Percentiles rank a stretch among this genome's conserved stretches.
These are phyloP conservation scores for Arctostaphylos glauca DNA, from an alignment of 148 eudicot species.

Conservation along the genomic window DNA sequence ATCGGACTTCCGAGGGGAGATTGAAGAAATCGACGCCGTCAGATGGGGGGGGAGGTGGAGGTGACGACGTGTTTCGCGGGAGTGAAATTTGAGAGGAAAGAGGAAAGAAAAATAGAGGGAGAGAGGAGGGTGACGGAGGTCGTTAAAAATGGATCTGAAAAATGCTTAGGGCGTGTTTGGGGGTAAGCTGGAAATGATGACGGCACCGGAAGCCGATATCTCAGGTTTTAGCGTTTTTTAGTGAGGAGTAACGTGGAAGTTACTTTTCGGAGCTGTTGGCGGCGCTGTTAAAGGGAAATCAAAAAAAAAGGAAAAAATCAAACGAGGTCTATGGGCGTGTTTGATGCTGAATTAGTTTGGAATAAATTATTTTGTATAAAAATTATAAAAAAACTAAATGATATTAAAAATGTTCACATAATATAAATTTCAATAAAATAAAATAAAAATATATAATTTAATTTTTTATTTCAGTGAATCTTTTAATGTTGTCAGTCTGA, in stretches of 20 bases:
- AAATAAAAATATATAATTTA: too few relatives aligned
- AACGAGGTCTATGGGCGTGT: too few relatives aligned
- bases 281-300: background rate
- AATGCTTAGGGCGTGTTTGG: background rate
- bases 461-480: too few relatives aligned
- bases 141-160: too few relatives aligned
- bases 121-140: background rate
- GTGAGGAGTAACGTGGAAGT: background rate
- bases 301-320: background rate
- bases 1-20: background rate
- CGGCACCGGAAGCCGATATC: background rate
- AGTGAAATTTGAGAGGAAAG: background rate
- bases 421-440: too few relatives aligned
- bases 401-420: too few relatives aligned
- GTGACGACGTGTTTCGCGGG: conserved; percentile 14
- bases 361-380: too few relatives aligned
- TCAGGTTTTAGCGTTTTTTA: background rate
- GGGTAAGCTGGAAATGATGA: background rate
- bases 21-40: conserved; percentile 2
- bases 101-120: background rate
- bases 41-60: conserved; percentile 7
- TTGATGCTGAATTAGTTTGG: too few relatives aligned
- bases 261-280: background rate
- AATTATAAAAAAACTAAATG: too few relatives aligned
- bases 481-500: too few relatives aligned